Percentiles rank a stretch among this genome's conserved stretches.
Conservation (phyloP, 345 rosid species). For the Brassica rapa region DNA sequence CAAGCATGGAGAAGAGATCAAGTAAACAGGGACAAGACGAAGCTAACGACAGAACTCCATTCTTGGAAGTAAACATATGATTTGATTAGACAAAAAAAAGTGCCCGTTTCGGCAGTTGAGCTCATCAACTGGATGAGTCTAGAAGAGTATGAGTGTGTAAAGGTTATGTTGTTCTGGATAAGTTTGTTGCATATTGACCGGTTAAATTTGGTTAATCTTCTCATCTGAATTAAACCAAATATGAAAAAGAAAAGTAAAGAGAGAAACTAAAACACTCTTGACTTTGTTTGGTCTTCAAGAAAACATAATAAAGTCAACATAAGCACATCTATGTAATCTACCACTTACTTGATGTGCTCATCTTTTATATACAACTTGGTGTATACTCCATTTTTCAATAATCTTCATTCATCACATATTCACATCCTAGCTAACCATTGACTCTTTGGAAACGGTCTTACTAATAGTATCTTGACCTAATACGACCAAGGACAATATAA, state of each 20-base stretch:
- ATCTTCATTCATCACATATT: background rate
- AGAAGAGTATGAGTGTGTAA: slow-evolving; percentile 10
- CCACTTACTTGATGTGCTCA: slow-evolving; percentile 10
- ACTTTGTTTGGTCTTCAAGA: slow-evolving; percentile 16
- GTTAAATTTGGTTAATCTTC: slow-evolving; percentile 2
- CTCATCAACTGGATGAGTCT: slow-evolving; percentile 30
- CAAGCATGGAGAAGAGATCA: slow-evolving; percentile 33
- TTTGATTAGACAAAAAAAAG: background rate
- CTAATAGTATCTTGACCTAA: background rate
- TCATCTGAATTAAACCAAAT: slow-evolving; percentile 9
- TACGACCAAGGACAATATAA: background rate
- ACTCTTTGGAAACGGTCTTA: background rate
- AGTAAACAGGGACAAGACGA: slow-evolving; percentile 47
- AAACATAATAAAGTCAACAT: slow-evolving; percentile 25
- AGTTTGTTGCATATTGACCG: background rate
- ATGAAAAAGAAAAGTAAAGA: background rate
- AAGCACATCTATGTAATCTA: background rate
- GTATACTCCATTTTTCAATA: background rate
- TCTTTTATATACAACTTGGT: background rate
- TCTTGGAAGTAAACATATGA: slow-evolving; percentile 59
- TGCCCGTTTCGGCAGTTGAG: background rate
- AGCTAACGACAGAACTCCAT: slow-evolving; percentile 65
- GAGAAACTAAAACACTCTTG: background rate
- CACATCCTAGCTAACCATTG: background rate
- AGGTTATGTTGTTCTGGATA: slow-evolving; percentile 15